phyloP scores from a whole-genome alignment of 305 asterid species.

The Fraxinus greggii region DNA sequence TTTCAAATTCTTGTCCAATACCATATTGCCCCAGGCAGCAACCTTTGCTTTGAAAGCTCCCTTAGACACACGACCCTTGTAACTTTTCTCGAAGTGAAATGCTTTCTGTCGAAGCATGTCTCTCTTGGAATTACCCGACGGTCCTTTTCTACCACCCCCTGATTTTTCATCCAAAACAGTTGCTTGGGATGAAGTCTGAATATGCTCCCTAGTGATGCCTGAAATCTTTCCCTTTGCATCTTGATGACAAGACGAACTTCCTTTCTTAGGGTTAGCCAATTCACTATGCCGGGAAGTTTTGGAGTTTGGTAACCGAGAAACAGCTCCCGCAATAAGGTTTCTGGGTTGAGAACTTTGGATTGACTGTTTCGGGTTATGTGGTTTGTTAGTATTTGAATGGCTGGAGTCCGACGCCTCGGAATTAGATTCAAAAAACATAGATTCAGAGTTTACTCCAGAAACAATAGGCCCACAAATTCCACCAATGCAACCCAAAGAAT shows the following conservation, averaged over 20 bases:
- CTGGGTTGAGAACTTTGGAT: conserved; percentile 32
- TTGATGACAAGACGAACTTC: conserved; percentile 28
- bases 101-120: conserved; percentile 63
- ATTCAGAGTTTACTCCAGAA: conserved; percentile 23
- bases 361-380: conserved; percentile 22
- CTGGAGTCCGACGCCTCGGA: conserved; percentile 30
- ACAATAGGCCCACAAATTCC: conserved; percentile 30
- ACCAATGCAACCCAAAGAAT: conserved; percentile 25
- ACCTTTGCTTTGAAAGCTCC: conserved; percentile 66
- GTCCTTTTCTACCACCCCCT: conserved; percentile 35
- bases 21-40: conserved; percentile 66
- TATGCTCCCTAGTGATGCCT: conserved; percentile 26
- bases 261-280: conserved; percentile 28
- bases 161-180: conserved; percentile 43
- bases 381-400: conserved; percentile 30
- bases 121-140: conserved; percentile 44
- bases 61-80: conserved; percentile 55
- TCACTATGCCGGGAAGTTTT: conserved; percentile 19
- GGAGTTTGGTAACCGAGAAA: conserved; percentile 23
- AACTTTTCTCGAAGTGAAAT: conserved; percentile 57
- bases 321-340: conserved; percentile 22
- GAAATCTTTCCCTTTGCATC: conserved; percentile 37
- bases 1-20: conserved; percentile 52
- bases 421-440: conserved; percentile 16
- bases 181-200: conserved; percentile 23